Conservation (phyloP, 805 yeast genomes). For the Barnettozyma californica region DNA sequence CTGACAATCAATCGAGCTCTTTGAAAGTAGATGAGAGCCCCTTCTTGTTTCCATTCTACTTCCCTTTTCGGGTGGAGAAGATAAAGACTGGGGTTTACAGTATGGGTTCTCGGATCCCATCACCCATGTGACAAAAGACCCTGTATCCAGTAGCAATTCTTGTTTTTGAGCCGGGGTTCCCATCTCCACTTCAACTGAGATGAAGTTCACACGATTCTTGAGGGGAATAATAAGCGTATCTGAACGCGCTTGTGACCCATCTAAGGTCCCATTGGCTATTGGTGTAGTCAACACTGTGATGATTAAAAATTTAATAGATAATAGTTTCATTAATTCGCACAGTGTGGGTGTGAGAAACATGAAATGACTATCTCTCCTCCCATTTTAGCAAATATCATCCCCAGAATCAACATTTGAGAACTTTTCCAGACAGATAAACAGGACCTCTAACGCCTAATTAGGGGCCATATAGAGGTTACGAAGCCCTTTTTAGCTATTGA, state of each 20-base stretch:
- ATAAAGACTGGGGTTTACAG: constrained; percentile 4
- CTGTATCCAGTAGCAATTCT: constrained; percentile 30
- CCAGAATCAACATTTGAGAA: neutral
- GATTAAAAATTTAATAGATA: neutral
- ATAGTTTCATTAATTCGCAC: neutral
- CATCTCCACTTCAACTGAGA: constrained; percentile 6
- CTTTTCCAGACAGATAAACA: neutral
- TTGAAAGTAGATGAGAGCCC: neutral
- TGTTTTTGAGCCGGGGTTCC: constrained; percentile 24
- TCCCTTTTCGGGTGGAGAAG: neutral
- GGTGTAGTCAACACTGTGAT: neutral
- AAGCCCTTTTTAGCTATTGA: neutral
- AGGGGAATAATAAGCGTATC: constrained; percentile 9
- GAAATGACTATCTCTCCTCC: neutral
- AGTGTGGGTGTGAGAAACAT: too few species aligned
- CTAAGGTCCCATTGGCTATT: neutral
- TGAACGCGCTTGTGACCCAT: neutral
- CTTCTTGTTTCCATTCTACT: neutral
- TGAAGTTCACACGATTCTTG: constrained; percentile 7
- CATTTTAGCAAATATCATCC: neutral
- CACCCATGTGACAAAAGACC: constrained; percentile 32
- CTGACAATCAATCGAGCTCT: constrained; percentile 7
- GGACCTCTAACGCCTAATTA: too few species aligned
- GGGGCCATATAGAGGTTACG: neutral
- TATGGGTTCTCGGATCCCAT: constrained; percentile 16